Conservation (phyloP, 768 basidiomycete species). For the Boletus rubroflammeus region DNA sequence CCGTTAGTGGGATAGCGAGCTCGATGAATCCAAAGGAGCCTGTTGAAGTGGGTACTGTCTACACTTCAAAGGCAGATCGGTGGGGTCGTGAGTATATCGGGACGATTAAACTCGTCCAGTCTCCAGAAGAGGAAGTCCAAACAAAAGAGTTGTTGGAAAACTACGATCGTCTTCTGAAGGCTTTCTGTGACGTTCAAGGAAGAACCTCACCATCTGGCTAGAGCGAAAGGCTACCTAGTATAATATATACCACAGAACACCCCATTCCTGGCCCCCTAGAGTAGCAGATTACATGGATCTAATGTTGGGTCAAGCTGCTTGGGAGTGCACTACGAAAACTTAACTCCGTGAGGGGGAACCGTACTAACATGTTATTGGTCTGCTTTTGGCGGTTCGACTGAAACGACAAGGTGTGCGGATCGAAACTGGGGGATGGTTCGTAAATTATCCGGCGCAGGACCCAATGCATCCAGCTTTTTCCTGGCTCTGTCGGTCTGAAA, state of each 20-base stretch:
- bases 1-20: slow-evolving; percentile 6
- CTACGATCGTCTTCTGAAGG: slow-evolving; percentile 52
- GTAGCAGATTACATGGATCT: slow-evolving; percentile 1
- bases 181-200: slow-evolving; percentile 33
- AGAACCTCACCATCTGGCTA: slow-evolving; percentile 20
- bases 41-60: slow-evolving; percentile 34
- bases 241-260: neutral
- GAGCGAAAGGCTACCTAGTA: neutral
- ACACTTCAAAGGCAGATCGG: slow-evolving; percentile 53
- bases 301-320: neutral
- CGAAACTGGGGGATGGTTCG: slow-evolving; percentile 76
- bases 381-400: slow-evolving; percentile 36
- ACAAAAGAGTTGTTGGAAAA: slow-evolving; percentile 47
- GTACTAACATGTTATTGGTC: neutral
- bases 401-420: slow-evolving; percentile 38
- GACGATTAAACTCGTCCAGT: slow-evolving; percentile 44
- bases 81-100: slow-evolving; percentile 56
- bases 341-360: neutral
- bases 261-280: neutral
- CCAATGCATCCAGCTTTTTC: slow-evolving; percentile 57
- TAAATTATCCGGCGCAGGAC: slow-evolving; percentile 60
- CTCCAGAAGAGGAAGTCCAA: slow-evolving; percentile 47
- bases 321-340: neutral
- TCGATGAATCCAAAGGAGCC: slow-evolving; percentile 13
- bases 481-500: slow-evolving; percentile 63